Evolutionary conservation across 345 rosid species (phyloP).

Genomic region (Jatropha curcas): DNA sequence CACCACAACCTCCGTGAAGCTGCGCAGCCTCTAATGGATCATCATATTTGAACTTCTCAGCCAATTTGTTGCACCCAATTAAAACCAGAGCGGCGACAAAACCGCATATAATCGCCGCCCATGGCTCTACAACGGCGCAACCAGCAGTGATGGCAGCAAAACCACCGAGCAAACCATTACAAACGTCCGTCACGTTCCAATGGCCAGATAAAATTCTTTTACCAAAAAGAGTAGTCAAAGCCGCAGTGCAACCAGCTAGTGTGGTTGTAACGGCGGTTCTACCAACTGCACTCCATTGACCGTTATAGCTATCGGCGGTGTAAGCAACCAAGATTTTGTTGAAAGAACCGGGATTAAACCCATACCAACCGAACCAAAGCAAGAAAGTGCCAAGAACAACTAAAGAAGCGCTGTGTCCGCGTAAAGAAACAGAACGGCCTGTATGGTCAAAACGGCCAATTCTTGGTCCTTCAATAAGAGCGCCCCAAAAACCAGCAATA

Average conservation of each 20-base stretch:
- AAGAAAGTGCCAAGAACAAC: constrained; percentile 74
- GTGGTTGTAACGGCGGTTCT: constrained; percentile 93
- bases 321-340: constrained; percentile 44
- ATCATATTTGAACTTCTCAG: constrained; percentile 55
- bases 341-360: constrained; percentile 77
- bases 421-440: constrained; percentile 42
- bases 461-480: constrained; percentile 72
- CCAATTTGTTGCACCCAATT: constrained; percentile 72
- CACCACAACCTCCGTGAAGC: constrained; percentile 91
- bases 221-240: constrained; percentile 82
- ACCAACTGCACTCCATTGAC: constrained; percentile 85
- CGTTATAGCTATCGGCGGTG: constrained; percentile 39
- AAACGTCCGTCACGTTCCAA: constrained; percentile 90
- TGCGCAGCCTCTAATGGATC: constrained; percentile 88
- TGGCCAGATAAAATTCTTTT: constrained; percentile 74
- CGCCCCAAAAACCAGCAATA: constrained; percentile 80
- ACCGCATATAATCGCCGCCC: constrained; percentile 93
- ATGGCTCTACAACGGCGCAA: constrained; percentile 86
- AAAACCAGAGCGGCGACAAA: constrained; percentile 70
- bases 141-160: constrained; percentile 87
- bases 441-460: constrained; percentile 57
- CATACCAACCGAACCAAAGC: constrained; percentile 88
- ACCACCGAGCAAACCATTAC: constrained; percentile 89
- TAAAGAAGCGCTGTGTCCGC: constrained; percentile 72
- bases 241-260: constrained; percentile 83